A percentile compares a stretch with the other conserved stretches of the same genome.
Evolutionary conservation across 2,329 filamentous ascomycete genomes (phyloP).

Genomic region (Colletotrichum echinochloae): DNA sequence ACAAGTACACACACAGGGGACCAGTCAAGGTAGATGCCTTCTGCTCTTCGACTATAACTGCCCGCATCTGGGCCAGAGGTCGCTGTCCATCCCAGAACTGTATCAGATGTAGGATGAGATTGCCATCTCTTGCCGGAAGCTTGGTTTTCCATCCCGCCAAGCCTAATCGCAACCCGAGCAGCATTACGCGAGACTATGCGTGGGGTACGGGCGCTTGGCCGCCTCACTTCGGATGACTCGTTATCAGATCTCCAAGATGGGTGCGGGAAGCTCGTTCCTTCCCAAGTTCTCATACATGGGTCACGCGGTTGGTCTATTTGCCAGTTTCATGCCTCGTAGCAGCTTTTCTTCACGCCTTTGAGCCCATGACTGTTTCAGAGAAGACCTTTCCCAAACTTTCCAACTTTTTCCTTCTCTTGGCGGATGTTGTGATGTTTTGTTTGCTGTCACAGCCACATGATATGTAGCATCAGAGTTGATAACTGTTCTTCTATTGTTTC

Average conservation of each 20-base stretch:
- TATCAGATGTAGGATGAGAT: conserved; percentile 22
- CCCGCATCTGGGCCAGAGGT: conserved; percentile 18
- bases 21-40: conserved; percentile 16
- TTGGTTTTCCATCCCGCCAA: conserved; percentile 26
- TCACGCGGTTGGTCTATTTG: background rate
- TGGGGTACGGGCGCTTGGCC: conserved; percentile 7
- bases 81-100: conserved; percentile 4
- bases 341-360: too few species aligned
- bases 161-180: conserved; percentile 3
- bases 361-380: background rate
- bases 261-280: background rate
- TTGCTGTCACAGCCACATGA: background rate
- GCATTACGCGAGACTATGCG: conserved; percentile 11
- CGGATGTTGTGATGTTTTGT: background rate
- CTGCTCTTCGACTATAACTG: background rate
- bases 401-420: background rate
- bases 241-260: conserved; percentile 5
- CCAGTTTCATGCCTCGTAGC: background rate
- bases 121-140: conserved; percentile 30
- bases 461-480: background rate
- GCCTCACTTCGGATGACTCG: conserved; percentile 7
- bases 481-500: too few species aligned
- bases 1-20: conserved; percentile 10
- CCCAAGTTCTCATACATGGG: background rate
- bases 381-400: background rate